Base-by-base conservation (phyloP, 306 rosid genomes). In the Trifolium pratense region DNA sequence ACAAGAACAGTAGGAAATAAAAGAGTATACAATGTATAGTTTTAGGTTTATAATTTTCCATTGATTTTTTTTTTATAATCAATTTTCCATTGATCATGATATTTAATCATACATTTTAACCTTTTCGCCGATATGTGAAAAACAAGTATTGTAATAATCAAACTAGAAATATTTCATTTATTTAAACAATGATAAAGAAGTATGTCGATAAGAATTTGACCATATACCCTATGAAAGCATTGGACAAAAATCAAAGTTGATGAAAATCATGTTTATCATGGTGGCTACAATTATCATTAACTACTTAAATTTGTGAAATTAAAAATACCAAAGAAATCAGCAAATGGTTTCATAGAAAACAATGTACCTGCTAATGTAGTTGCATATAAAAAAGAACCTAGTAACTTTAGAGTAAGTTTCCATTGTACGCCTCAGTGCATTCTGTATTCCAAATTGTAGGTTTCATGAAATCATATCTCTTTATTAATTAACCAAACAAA, bases 321-420 rank as follows among this genome's bases (percentile, higher is more conserved):
- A 20, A 40, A 62, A 69, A 63, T 32, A 14, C 36, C 5, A 40
- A 68, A 29, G 12, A 15, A 70, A 65, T 36, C 46, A 10, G 62
- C 18, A 64, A 59, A 55, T 61, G 25, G 62, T 62, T 72, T 42
- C 40, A 51, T 52, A 49, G 39, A 43, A 74, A 21, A 53, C 62
- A 45, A 60, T 14, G n/a, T 62, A 87, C 97, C 99, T 91, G 96
- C 99, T 91, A 74, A 91, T 87, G 78, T 94, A 94, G 84, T 94
- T 94, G 86, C 99, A 94, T 70, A 94, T 88, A 79, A 91, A 91
- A 81, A 94, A 85, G 92, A 94, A 91, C 78, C 99, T 79, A 23
- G 99, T 91, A 70, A 91, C 93, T 79, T 87, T 90, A 75, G 99
- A 94, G 82, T 89, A 81, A 71, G 99, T 91, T 84, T 91, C 99